Percentiles rank a stretch among this genome's conserved stretches.
Evolutionary conservation across 2,329 filamentous ascomycete species (phyloP).

Genomic region (Xylogone sp.): DNA sequence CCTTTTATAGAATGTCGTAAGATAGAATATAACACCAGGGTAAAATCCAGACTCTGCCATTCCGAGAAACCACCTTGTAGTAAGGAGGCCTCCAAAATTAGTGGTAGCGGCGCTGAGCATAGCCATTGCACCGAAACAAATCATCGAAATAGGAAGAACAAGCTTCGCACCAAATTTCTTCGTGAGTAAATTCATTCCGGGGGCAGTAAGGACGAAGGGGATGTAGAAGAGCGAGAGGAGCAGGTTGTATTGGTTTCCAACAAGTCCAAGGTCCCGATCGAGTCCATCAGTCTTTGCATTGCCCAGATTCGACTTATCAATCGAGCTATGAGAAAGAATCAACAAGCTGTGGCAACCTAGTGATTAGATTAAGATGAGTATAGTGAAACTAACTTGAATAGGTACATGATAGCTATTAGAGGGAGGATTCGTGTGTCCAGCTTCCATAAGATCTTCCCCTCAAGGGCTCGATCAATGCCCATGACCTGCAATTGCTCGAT

Average conservation of each 20-base stretch:
- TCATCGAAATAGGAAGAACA: slow-evolving; percentile 33
- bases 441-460: slow-evolving; percentile 32
- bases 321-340: slow-evolving; percentile 5
- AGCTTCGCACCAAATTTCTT: slow-evolving; percentile 39
- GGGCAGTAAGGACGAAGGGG: slow-evolving; percentile 57
- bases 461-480: slow-evolving; percentile 12
- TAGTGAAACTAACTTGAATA: slow-evolving; percentile 32
- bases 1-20: slow-evolving; percentile 61
- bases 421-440: slow-evolving; percentile 40
- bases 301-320: slow-evolving; percentile 33
- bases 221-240: slow-evolving; percentile 59
- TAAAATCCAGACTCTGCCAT: slow-evolving; percentile 49
- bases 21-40: slow-evolving; percentile 51
- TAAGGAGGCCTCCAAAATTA: slow-evolving; percentile 43
- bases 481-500: not conserved
- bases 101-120: slow-evolving; percentile 43
- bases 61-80: slow-evolving; percentile 46
- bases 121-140: slow-evolving; percentile 47
- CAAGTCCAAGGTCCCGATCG: slow-evolving; percentile 32
- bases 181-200: slow-evolving; percentile 6
- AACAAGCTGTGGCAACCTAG: too few species aligned
- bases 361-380: too few species aligned
- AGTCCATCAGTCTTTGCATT: slow-evolving; percentile 43
- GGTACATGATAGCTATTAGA: slow-evolving; percentile 38
- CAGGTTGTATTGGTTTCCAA: slow-evolving; percentile 53